phyloP scores from a whole-genome alignment of 305 asterid species.

The Coffea humblotiana region DNA sequence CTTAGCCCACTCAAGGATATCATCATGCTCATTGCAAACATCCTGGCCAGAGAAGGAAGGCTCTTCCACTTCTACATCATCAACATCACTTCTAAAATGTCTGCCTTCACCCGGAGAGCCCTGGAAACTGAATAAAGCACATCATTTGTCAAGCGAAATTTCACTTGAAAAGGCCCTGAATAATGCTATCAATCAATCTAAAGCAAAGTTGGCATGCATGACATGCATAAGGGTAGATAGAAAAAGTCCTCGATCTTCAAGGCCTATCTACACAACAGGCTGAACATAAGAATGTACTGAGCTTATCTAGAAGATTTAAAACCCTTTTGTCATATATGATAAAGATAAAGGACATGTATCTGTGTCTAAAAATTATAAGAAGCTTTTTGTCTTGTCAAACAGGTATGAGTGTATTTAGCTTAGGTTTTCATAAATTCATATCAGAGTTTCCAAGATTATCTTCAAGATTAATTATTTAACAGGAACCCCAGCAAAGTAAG shows the following conservation, averaged over 20 bases:
- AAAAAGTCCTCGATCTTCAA: neutral
- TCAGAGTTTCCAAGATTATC: neutral
- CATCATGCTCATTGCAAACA: conserved; percentile 71
- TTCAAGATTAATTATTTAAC: neutral
- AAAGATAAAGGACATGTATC: neutral
- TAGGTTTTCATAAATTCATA: neutral
- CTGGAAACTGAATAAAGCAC: conserved; percentile 55
- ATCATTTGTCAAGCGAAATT: neutral
- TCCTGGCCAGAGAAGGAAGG: conserved; percentile 95
- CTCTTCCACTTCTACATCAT: conserved; percentile 79
- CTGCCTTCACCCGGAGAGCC: conserved; percentile 85
- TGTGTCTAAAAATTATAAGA: neutral
- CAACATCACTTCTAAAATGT: conserved; percentile 69
- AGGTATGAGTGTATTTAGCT: neutral
- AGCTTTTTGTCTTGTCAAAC: neutral
- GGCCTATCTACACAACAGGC: conserved; percentile 1
- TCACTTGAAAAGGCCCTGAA: neutral
- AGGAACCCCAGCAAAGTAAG: conserved; percentile 4
- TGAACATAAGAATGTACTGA: neutral
- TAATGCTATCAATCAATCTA: neutral
- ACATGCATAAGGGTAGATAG: neutral
- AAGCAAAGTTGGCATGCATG: neutral
- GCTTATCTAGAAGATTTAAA: neutral
- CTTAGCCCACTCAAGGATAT: conserved; percentile 97
- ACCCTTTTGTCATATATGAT: neutral